Conservation (phyloP, 2,329 filamentous ascomycete species). For the Arthrobotrys sinensis region DNA sequence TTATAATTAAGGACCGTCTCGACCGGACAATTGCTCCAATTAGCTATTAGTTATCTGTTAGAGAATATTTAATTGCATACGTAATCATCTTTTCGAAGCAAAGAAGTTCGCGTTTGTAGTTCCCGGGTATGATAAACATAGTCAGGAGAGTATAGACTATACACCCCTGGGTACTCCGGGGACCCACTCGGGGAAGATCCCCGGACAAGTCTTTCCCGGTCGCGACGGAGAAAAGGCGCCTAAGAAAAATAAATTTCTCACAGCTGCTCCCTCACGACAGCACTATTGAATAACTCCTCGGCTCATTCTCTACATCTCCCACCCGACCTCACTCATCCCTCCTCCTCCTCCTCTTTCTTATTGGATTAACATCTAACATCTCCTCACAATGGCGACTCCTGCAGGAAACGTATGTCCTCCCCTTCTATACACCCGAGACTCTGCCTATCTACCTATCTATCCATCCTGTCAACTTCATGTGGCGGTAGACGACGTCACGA, state of each 20-base stretch:
- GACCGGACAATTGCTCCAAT: too few species aligned
- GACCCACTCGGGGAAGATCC: neutral
- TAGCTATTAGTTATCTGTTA: too few species aligned
- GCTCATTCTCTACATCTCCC: neutral
- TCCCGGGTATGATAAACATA: too few species aligned
- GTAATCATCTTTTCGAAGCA: too few species aligned
- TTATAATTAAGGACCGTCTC: too few species aligned
- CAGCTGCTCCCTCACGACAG: slow-evolving; percentile 13
- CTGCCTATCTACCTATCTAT: neutral
- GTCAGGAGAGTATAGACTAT: too few species aligned
- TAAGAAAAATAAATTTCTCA: slow-evolving; percentile 55
- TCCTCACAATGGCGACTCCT: slow-evolving; percentile 51
- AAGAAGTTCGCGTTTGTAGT: too few species aligned
- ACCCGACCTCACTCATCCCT: neutral
- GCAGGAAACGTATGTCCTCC: slow-evolving; percentile 50
- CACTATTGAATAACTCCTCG: slow-evolving; percentile 18
- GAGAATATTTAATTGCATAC: too few species aligned
- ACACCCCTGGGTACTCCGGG: too few species aligned
- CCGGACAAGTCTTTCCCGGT: neutral
- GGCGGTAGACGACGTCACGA: too few species aligned
- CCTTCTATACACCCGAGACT: neutral
- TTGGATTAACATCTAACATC: neutral
- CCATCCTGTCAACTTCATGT: too few species aligned
- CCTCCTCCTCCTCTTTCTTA: slow-evolving; percentile 16
- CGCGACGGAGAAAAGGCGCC: slow-evolving; percentile 34